Base-by-base conservation (phyloP, 805 yeast genomes). In the Nakazawaea populi region DNA sequence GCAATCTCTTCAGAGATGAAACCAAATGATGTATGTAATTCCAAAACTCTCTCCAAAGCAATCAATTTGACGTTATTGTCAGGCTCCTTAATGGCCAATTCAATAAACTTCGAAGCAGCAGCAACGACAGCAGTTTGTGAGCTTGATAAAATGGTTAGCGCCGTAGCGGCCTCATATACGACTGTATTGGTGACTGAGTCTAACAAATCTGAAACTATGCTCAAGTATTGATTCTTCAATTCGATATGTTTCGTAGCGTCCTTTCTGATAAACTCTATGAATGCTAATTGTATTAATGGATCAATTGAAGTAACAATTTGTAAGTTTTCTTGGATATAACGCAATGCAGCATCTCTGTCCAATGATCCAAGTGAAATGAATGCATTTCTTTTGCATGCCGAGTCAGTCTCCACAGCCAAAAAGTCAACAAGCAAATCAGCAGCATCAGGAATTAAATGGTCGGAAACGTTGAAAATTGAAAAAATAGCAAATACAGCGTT, bases 331-430 rank as follows among this genome's bases (percentile, higher is more conserved):
- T 87, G 94, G 55, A 94, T 77, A 68, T 82, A 94, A 55, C 79
- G 80, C 60, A 89, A 79, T 28, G 98, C 96, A 39, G 86, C 82
- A 51, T 85, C 94, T 63, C 97, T 81, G 66, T 87, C 86, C 62
- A 95, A 74, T 58, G 82, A 85, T 40, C 95, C 80, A 55, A 94
- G 74, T 55, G 94, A 89, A 49, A 90, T 83, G 66, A 94, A 95
- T 2, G 97, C 98, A 67, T 94, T 94, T 69, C 99, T 82, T 66
- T 87, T 87, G 73, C 98, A 92, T 18, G 95, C 89, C 35, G 96
- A 85, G 66, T 94, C 99, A 53, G 87, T 81, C 71, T 94, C 99
- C 34, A 81, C 85, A 47, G 74, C 76, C 62, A 94, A 74, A 66
- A 90, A 88, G 49, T 79, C 78, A 56, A 76, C 73, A 57, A 92